Evolutionary conservation across 108 stramenopile species (phyloP).

Genomic region (Heterococcus sp.): DNA sequence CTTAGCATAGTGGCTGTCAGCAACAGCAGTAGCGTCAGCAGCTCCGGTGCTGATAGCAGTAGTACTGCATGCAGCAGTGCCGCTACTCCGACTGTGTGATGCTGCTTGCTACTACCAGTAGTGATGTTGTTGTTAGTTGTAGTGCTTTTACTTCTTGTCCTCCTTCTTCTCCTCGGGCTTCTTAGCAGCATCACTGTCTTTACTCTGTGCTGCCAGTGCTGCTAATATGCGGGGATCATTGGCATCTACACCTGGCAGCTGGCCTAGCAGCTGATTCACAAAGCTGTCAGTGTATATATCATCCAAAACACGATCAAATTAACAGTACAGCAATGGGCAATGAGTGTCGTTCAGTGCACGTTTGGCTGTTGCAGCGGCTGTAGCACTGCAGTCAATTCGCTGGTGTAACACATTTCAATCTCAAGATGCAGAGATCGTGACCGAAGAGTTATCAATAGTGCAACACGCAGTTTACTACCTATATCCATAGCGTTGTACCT

Average conservation of each 20-base stretch:
- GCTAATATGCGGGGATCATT: slow-evolving; percentile 35
- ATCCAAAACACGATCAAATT: not conserved
- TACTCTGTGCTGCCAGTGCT: slow-evolving; percentile 3
- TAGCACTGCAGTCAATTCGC: not conserved
- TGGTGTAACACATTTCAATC: not conserved
- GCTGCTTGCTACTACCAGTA: too few relatives aligned
- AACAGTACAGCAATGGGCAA: not conserved
- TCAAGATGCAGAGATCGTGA: not conserved
- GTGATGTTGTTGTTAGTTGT: too few relatives aligned
- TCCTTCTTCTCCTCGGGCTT: slow-evolving; percentile 8
- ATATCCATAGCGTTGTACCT: too few relatives aligned
- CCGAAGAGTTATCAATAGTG: not conserved
- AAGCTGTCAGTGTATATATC: not conserved
- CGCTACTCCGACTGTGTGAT: too few relatives aligned
- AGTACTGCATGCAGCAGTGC: too few relatives aligned
- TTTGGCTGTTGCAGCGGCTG: not conserved
- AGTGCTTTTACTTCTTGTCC: slow-evolving; percentile 7
- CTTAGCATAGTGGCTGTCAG: too few relatives aligned
- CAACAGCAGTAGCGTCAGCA: too few relatives aligned
- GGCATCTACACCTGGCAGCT: slow-evolving; percentile 31
- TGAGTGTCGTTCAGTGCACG: not conserved
- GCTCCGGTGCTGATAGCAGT: too few relatives aligned
- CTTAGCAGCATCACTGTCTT: not conserved
- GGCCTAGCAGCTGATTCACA: not conserved
- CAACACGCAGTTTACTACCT: too few relatives aligned